Conservation (phyloP, 306 rosid species). For the Castanopsis chinensis region DNA sequence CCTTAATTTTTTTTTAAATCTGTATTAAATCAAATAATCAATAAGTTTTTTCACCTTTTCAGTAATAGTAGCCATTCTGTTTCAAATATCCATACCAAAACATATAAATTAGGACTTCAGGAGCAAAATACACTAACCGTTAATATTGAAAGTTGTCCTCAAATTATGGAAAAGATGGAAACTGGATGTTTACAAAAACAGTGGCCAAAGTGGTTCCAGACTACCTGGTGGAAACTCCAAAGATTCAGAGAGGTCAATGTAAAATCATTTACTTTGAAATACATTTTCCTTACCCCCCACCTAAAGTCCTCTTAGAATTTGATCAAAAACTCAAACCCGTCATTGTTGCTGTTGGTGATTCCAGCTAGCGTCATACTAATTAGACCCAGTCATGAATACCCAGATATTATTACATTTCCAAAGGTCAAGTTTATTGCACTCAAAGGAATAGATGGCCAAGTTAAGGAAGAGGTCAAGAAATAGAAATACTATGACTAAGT, state of each 20-base stretch:
- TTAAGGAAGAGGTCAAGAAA: too few relatives aligned
- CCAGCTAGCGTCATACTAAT: not conserved
- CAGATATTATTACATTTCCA: too few relatives aligned
- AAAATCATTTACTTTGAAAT: not conserved
- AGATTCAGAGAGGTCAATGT: not conserved
- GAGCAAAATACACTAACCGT: too few relatives aligned
- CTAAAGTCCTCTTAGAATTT: not conserved
- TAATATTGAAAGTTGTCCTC: constrained; percentile 17
- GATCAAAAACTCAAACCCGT: not conserved
- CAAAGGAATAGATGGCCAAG: not conserved
- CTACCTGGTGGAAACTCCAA: not conserved
- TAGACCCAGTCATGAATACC: not conserved
- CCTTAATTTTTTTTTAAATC: too few relatives aligned
- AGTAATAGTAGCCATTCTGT: too few relatives aligned
- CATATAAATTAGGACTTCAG: too few relatives aligned
- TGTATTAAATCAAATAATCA: too few relatives aligned
- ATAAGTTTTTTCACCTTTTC: too few relatives aligned
- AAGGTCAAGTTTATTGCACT: not conserved
- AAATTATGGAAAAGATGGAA: constrained; percentile 27
- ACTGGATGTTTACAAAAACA: constrained; percentile 13
- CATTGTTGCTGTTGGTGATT: not conserved
- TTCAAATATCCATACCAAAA: too few relatives aligned
- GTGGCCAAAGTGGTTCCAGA: not conserved
- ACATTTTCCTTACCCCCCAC: not conserved
- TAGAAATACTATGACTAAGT: too few relatives aligned